phyloP scores from a whole-genome alignment of 2,329 filamentous ascomycete species.

The Plectosphaerella plurivora region DNA sequence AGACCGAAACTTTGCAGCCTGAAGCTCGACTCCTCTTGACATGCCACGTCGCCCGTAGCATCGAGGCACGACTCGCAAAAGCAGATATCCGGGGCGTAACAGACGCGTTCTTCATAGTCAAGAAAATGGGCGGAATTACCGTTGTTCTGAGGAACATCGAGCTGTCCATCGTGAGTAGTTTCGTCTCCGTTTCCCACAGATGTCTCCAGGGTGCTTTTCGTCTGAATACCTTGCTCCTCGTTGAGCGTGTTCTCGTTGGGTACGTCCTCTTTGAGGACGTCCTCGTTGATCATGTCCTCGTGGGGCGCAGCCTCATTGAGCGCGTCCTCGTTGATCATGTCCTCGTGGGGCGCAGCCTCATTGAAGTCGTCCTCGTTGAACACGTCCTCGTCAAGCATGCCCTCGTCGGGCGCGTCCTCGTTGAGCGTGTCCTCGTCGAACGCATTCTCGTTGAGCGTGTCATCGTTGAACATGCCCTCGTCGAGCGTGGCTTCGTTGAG shows the following conservation, averaged over 20 bases:
- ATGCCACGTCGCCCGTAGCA: background rate
- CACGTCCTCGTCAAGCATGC: too few species aligned
- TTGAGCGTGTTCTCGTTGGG: background rate
- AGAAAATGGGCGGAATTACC: conserved; percentile 8
- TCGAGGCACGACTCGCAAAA: conserved; percentile 5
- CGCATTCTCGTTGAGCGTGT: conserved; percentile 1
- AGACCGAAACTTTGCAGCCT: background rate
- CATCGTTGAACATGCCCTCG: background rate
- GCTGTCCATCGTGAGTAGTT: background rate
- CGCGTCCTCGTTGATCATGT: background rate
- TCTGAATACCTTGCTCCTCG: background rate
- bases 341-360: too few species aligned
- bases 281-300: conserved; percentile 1
- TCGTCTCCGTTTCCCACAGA: background rate
- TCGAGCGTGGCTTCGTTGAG: background rate
- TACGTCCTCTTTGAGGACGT: background rate
- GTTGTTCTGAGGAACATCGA: conserved; percentile 1
- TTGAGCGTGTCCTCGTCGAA: background rate
- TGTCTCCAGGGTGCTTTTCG: background rate
- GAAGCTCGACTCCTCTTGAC: conserved; percentile 2
- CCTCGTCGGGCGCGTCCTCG: too few species aligned
- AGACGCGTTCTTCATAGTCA: background rate
- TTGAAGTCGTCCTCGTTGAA: too few species aligned
- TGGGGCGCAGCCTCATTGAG: background rate
- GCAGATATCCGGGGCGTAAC: conserved; percentile 8